phyloP scores from a whole-genome alignment of 805 yeast genomes.

The Ogataea nitratoaversa region DNA sequence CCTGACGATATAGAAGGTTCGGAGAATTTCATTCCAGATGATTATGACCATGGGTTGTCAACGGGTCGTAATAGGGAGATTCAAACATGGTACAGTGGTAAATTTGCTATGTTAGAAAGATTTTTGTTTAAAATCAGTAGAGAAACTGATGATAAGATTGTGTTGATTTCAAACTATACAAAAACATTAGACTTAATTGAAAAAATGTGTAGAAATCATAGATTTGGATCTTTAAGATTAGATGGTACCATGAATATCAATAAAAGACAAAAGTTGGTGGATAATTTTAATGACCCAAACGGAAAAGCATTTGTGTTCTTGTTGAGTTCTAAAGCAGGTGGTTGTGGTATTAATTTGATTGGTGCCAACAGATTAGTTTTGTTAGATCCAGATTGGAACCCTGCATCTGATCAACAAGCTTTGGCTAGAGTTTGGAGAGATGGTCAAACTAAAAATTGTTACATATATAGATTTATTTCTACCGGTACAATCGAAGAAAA shows the following conservation, averaged over 20 bases:
- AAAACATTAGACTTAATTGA: conserved; percentile 91
- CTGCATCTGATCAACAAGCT: conserved; percentile 98
- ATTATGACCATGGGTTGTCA: conserved; percentile 48
- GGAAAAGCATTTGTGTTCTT: conserved; percentile 84
- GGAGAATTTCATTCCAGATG: conserved; percentile 65
- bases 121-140: conserved; percentile 70
- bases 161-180: conserved; percentile 89
- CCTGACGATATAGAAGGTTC: conserved; percentile 76
- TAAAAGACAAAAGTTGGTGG: conserved; percentile 90
- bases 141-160: conserved; percentile 93
- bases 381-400: conserved; percentile 95
- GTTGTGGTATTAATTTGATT: conserved; percentile 95
- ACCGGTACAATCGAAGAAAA: conserved; percentile 97
- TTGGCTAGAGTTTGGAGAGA: conserved; percentile 98
- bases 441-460: conserved; percentile 96
- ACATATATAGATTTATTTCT: conserved; percentile 86
- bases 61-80: conserved; percentile 64
- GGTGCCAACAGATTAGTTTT: conserved; percentile 91
- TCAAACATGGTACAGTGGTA: conserved; percentile 81
- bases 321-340: conserved; percentile 95
- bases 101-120: conserved; percentile 78
- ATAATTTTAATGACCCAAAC: conserved; percentile 84
- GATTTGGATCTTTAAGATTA: conserved; percentile 74
- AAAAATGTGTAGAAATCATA: conserved; percentile 67
- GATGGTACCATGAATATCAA: conserved; percentile 93